A percentile compares a stretch with the other conserved stretches of the same genome.
phyloP scores from a whole-genome alignment of 139 green algal species.

The Coelastrella sp. region DNA sequence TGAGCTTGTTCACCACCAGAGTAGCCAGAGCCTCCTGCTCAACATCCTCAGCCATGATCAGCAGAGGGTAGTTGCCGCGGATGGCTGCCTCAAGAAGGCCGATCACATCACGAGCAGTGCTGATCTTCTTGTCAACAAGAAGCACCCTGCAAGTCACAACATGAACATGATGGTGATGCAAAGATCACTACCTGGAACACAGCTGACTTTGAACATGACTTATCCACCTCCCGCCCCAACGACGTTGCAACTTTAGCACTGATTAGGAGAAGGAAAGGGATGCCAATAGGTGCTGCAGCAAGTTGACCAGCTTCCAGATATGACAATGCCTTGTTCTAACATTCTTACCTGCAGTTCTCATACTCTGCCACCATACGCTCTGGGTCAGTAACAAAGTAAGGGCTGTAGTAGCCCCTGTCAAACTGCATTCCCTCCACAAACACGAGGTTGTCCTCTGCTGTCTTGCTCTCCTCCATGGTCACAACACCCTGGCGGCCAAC shows the following conservation, averaged over 20 bases:
- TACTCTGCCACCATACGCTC: constrained; percentile 94
- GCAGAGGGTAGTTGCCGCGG: constrained; percentile 91
- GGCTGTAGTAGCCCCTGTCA: constrained; percentile 98
- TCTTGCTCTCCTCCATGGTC: constrained; percentile 98
- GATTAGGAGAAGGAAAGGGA: too few species aligned
- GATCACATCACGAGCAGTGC: constrained; percentile 96
- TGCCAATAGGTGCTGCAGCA: too few species aligned
- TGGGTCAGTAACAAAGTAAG: constrained; percentile 99
- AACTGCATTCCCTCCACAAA: constrained; percentile 99
- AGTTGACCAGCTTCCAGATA: not conserved
- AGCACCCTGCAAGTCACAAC: constrained; percentile 69
- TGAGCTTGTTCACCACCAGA: constrained; percentile 99
- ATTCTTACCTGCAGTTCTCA: constrained; percentile 48
- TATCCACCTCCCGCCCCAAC: too few species aligned
- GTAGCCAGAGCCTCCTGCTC: constrained; percentile 99
- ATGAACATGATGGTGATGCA: too few species aligned
- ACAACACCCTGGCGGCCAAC: constrained; percentile 96
- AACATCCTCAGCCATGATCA: constrained; percentile 99
- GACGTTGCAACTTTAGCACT: too few species aligned
- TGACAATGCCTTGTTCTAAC: not conserved
- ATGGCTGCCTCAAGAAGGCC: constrained; percentile 92
- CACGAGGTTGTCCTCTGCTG: constrained; percentile 94
- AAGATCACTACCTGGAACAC: too few species aligned
- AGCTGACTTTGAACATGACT: too few species aligned
- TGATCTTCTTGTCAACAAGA: constrained; percentile 99